Percentiles rank a stretch among this genome's conserved stretches.
These are phyloP conservation scores for Aureobasidium namibiae DNA, from an alignment of 2,329 filamentous ascomycete genomes.

Conservation along the genomic window DNA sequence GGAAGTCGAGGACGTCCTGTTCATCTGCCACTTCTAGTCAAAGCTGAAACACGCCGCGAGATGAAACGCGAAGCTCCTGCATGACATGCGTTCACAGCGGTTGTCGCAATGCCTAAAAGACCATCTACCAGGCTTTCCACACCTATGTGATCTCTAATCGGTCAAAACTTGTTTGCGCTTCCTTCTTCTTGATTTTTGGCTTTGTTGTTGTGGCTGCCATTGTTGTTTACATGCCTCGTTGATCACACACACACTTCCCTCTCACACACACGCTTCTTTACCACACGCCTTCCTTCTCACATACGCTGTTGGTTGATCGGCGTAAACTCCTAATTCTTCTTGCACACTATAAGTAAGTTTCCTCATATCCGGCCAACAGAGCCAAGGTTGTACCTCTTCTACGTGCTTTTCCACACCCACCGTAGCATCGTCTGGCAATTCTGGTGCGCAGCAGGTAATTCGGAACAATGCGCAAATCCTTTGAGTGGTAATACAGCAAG, in stretches of 20 bases:
- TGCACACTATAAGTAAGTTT: not conserved
- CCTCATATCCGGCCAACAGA: not conserved
- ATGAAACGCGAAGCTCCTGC: conserved; percentile 8
- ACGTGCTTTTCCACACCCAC: not conserved
- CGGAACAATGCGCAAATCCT: not conserved
- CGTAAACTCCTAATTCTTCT: not conserved
- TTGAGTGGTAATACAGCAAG: not conserved
- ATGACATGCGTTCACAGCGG: conserved; percentile 1
- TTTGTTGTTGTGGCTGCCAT: not conserved
- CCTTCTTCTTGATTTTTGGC: not conserved
- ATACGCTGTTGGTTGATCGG: not conserved
- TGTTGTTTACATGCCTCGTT: not conserved
- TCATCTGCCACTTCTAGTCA: not conserved
- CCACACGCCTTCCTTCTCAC: not conserved
- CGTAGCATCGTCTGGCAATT: not conserved
- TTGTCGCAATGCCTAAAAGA: not conserved
- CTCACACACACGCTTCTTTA: not conserved
- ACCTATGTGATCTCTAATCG: not conserved
- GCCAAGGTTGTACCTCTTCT: not conserved
- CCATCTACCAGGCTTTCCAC: not conserved
- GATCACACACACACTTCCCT: too few species aligned
- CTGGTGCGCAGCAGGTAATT: not conserved
- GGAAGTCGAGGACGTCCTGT: not conserved
- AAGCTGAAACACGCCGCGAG: conserved; percentile 8
- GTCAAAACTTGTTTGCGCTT: not conserved